phyloP scores from a whole-genome alignment of 345 rosid genomes.

The Eucalyptus pauciflora region DNA sequence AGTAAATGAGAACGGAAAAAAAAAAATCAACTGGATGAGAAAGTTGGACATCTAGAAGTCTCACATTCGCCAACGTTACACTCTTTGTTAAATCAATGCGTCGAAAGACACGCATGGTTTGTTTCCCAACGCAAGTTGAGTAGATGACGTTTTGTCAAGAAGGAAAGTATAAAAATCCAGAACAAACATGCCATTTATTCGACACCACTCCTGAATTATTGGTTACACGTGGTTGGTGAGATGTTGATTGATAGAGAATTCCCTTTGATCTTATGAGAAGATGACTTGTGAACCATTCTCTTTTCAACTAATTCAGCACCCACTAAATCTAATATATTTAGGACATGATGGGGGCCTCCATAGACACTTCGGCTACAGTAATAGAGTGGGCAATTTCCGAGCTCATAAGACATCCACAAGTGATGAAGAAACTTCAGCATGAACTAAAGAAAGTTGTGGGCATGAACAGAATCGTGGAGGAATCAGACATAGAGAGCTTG shows the following conservation, averaged over 20 bases:
- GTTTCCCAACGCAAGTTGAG: background rate
- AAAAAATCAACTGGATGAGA: background rate
- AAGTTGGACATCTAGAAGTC: background rate
- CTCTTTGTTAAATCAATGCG: background rate
- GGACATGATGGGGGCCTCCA: constrained; percentile 13
- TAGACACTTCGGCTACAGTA: constrained; percentile 17
- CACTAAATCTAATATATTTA: background rate
- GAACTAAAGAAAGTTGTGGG: constrained; percentile 30
- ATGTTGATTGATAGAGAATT: background rate
- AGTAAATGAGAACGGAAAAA: background rate
- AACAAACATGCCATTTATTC: background rate
- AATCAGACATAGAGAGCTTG: constrained; percentile 22
- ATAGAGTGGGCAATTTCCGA: constrained; percentile 22
- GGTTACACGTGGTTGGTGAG: background rate
- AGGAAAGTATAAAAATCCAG: background rate
- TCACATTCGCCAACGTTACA: background rate
- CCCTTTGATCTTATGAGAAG: background rate
- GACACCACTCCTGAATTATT: background rate
- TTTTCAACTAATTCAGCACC: background rate
- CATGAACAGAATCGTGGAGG: constrained; percentile 20
- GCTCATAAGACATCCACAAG: constrained; percentile 16
- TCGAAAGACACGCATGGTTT: background rate
- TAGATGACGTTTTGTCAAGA: background rate
- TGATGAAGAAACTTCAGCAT: constrained; percentile 17
- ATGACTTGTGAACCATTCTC: background rate